These are phyloP conservation scores for Fragaria ananassa DNA, from an alignment of 306 rosid species.

Conservation along the genomic window DNA sequence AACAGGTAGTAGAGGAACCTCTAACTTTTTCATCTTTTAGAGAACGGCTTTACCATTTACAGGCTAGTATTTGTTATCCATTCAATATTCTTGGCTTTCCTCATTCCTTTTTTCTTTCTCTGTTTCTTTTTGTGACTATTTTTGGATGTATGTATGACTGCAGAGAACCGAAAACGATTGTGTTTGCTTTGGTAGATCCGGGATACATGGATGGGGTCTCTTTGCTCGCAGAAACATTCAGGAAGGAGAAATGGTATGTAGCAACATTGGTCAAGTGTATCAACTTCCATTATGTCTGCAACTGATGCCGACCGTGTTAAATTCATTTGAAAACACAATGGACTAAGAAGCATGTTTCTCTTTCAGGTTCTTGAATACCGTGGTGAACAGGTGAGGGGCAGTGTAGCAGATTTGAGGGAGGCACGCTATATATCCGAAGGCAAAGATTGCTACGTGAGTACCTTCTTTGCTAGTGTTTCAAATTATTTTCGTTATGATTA, in stretches of 20 bases:
- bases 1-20: conserved; percentile 64
- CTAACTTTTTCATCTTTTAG: conserved; percentile 78
- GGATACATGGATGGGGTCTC: conserved; percentile 99
- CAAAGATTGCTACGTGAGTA: conserved; percentile 95
- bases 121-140: conserved; percentile 31
- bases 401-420: conserved; percentile 92
- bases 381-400: conserved; percentile 95
- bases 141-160: conserved; percentile 27
- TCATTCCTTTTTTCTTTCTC: conserved; percentile 8
- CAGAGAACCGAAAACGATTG: conserved; percentile 92
- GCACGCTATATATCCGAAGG: conserved; percentile 73
- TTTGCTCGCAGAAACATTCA: conserved; percentile 89
- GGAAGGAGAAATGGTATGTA: conserved; percentile 97
- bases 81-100: conserved; percentile 4
- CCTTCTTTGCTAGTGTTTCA: background rate
- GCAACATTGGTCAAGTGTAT: background rate
- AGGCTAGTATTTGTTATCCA: conserved; percentile 48
- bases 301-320: background rate
- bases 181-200: conserved; percentile 98
- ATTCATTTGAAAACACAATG: background rate
- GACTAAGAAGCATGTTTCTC: conserved; percentile 20
- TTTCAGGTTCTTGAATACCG: conserved; percentile 98
- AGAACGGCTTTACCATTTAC: conserved; percentile 84
- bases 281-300: background rate
- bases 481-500: background rate